phyloP scores from a whole-genome alignment of 2,329 filamentous ascomycete species.

The Incumbomyces delicatus region DNA sequence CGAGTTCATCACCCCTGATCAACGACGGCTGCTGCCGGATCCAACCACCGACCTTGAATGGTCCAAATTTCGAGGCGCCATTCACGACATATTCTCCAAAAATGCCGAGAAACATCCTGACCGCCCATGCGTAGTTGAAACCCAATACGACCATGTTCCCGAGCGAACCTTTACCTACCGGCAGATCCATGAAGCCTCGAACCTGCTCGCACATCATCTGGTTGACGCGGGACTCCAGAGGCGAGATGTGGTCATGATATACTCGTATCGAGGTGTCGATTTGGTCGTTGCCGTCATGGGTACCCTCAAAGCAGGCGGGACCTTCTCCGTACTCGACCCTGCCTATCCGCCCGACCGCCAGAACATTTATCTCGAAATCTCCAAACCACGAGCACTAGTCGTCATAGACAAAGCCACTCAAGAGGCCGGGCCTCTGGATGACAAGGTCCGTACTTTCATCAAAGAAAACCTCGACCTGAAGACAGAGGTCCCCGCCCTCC shows the following conservation, averaged over 20 bases:
- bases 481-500: conserved; percentile 63
- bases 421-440: conserved; percentile 55
- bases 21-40: conserved; percentile 27
- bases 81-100: conserved; percentile 34
- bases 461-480: conserved; percentile 61
- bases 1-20: conserved; percentile 27
- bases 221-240: conserved; percentile 60
- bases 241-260: conserved; percentile 91
- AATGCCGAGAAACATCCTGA: conserved; percentile 59
- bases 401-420: conserved; percentile 62
- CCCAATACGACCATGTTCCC: conserved; percentile 41
- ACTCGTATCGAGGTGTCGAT: conserved; percentile 71
- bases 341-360: conserved; percentile 72
- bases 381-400: conserved; percentile 62
- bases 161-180: conserved; percentile 67
- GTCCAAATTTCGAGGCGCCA: conserved; percentile 36
- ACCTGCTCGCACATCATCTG: conserved; percentile 69
- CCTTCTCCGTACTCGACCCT: conserved; percentile 61
- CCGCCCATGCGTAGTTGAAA: conserved; percentile 58
- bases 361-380: conserved; percentile 72
- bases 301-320: conserved; percentile 48
- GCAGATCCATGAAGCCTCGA: conserved; percentile 78
- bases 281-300: conserved; percentile 75
- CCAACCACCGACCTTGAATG: conserved; percentile 36
- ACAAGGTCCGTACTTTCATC: conserved; percentile 58